Conservation (phyloP, 805 yeast genomes). For the Yarrowia divulgata region DNA sequence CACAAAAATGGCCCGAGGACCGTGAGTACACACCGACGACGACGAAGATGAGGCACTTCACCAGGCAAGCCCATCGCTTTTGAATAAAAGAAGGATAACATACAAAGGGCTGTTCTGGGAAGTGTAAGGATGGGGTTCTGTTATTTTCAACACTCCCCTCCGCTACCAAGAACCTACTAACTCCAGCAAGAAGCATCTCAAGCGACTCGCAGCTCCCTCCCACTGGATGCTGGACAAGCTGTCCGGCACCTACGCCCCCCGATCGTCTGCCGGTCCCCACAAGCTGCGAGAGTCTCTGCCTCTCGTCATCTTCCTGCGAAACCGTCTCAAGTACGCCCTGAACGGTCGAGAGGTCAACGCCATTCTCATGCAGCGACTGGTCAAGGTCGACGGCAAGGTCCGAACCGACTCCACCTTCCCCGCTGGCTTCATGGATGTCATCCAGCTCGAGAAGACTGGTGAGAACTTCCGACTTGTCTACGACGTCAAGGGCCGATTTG, state of each 20-base stretch:
- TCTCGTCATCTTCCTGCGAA: slow-evolving; percentile 94
- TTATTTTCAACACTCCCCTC: not conserved
- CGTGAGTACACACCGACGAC: slow-evolving; percentile 56
- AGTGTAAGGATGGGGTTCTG: slow-evolving; percentile 12
- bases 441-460: slow-evolving; percentile 95
- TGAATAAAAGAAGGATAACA: slow-evolving; percentile 1
- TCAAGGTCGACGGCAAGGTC: slow-evolving; percentile 98
- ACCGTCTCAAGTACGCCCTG: slow-evolving; percentile 98
- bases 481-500: slow-evolving; percentile 98
- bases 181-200: slow-evolving; percentile 73
- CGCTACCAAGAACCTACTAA: slow-evolving; percentile 30
- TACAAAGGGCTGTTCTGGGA: slow-evolving; percentile 15
- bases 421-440: slow-evolving; percentile 99
- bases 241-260: slow-evolving; percentile 99
- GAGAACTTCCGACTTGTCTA: slow-evolving; percentile 99
- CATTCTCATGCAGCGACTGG: slow-evolving; percentile 97
- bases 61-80: slow-evolving; percentile 30
- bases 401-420: slow-evolving; percentile 99
- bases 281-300: slow-evolving; percentile 98
- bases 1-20: slow-evolving; percentile 77
- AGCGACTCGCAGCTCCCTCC: slow-evolving; percentile 99
- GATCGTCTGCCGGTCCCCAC: slow-evolving; percentile 99
- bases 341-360: slow-evolving; percentile 99
- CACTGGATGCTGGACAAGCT: slow-evolving; percentile 99
- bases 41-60: slow-evolving; percentile 12